These are phyloP conservation scores for Sporobolomyces pararoseus DNA, from an alignment of 768 basidiomycete genomes.

Conservation along the genomic window DNA sequence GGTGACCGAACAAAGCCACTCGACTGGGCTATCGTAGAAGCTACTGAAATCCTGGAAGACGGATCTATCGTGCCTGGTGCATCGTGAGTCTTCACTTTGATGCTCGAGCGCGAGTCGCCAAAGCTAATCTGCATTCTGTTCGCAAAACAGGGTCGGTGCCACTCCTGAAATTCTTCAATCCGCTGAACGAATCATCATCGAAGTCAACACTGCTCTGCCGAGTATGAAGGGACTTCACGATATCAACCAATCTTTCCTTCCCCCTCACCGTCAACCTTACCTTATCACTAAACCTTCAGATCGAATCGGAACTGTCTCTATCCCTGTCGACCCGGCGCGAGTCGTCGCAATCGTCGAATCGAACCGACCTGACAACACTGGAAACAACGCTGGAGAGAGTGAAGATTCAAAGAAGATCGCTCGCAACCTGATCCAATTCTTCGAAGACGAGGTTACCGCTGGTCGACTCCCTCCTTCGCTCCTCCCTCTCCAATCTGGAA, in stretches of 20 bases:
- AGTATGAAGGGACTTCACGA: slow-evolving; percentile 47
- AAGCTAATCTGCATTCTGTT: too few relatives aligned
- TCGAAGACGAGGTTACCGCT: slow-evolving; percentile 44
- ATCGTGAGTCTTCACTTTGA: too few relatives aligned
- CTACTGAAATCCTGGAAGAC: slow-evolving; percentile 45
- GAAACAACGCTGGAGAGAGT: slow-evolving; percentile 44
- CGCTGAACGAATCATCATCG: slow-evolving; percentile 47
- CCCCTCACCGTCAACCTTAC: slow-evolving; percentile 47
- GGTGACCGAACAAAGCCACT: slow-evolving; percentile 41
- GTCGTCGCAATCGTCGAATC: slow-evolving; percentile 46
- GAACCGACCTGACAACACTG: slow-evolving; percentile 44
- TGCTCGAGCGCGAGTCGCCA: too few relatives aligned
- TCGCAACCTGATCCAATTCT: slow-evolving; percentile 45
- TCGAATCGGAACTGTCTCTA: slow-evolving; percentile 44
- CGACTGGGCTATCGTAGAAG: slow-evolving; percentile 47
- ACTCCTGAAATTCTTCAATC: slow-evolving; percentile 47
- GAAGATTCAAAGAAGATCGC: slow-evolving; percentile 42
- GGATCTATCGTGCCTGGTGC: slow-evolving; percentile 46
- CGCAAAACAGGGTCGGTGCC: slow-evolving; percentile 41
- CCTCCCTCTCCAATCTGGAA: slow-evolving; percentile 44
- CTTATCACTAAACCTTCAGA: slow-evolving; percentile 41
- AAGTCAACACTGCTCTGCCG: slow-evolving; percentile 48
- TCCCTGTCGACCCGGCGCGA: slow-evolving; percentile 45
- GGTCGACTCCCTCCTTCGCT: slow-evolving; percentile 45
- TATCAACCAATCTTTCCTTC: slow-evolving; percentile 42